Evolutionary conservation across 2,329 filamentous ascomycete genomes (phyloP).

Genomic region (Zalaria obscura): DNA sequence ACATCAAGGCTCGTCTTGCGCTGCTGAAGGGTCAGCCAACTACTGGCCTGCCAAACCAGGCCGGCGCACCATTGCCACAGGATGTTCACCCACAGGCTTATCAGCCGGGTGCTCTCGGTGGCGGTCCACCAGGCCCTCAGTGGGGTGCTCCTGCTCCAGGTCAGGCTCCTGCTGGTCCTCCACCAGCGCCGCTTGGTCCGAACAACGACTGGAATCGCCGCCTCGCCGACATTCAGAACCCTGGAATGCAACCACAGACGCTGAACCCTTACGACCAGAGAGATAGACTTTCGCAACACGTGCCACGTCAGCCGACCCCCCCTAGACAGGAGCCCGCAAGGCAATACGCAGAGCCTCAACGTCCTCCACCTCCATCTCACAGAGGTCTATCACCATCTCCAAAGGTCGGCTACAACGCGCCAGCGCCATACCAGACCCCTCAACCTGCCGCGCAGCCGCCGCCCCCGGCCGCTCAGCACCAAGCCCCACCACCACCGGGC

Average conservation of each 20-base stretch:
- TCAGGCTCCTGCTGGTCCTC: conserved; percentile 35
- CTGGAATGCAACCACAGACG: conserved; percentile 48
- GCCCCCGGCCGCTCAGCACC: conserved; percentile 33
- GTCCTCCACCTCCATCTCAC: conserved; percentile 34
- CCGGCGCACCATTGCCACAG: conserved; percentile 73
- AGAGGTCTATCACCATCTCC: conserved; percentile 44
- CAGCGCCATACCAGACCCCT: conserved; percentile 35
- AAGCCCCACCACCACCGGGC: conserved; percentile 12
- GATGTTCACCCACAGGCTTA: conserved; percentile 95
- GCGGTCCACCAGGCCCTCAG: conserved; percentile 72
- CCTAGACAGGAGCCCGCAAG: conserved; percentile 42
- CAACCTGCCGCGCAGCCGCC: conserved; percentile 35
- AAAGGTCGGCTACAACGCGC: conserved; percentile 39
- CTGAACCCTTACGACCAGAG: conserved; percentile 72
- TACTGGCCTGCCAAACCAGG: conserved; percentile 56
- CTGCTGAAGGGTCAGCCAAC: conserved; percentile 65
- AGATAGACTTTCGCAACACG: conserved; percentile 52
- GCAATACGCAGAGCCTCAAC: conserved; percentile 27
- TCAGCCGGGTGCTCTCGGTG: conserved; percentile 59
- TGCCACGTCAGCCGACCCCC: conserved; percentile 62
- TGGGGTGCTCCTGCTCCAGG: conserved; percentile 68
- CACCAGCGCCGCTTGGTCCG: conserved; percentile 42
- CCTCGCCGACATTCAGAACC: conserved; percentile 62
- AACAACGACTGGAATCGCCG: conserved; percentile 49
- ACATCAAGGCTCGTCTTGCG: conserved; percentile 90